Evolutionary conservation across 2,329 filamentous ascomycete species (phyloP).

Genomic region (Ascochyta pisi): DNA sequence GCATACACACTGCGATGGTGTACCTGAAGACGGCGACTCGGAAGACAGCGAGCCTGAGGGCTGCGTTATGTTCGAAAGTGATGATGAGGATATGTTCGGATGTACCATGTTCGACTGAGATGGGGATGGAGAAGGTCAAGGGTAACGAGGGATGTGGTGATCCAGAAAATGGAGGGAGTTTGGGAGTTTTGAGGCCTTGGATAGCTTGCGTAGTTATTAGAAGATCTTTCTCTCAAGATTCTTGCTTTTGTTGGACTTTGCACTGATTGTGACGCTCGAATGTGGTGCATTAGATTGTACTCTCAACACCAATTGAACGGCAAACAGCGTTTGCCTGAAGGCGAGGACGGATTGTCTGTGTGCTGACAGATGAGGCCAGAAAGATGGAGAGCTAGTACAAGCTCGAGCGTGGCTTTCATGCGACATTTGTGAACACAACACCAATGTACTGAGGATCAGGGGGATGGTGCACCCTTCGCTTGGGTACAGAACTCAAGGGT

Average conservation of each 20-base stretch:
- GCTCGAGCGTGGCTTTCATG: no score
- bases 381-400: no score
- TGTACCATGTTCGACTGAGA: neutral
- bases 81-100: neutral
- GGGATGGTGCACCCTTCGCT: neutral
- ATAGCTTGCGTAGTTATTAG: conserved; percentile 10
- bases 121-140: no score
- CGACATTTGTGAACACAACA: conserved; percentile 20
- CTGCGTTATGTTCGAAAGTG: neutral
- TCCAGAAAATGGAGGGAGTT: neutral
- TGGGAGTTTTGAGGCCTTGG: conserved; percentile 27
- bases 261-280: neutral
- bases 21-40: neutral
- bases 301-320: no score
- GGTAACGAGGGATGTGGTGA: neutral
- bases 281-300: neutral
- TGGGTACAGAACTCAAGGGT: neutral
- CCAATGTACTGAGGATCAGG: neutral
- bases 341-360: no score
- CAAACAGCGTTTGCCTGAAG: no score
- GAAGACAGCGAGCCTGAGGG: conserved; percentile 1
- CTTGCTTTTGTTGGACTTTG: neutral
- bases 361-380: no score
- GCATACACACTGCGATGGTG: neutral
- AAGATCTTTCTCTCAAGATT: conserved; percentile 22